Conservation (phyloP, 257 asterid species). For the Phtheirospermum japonicum region DNA sequence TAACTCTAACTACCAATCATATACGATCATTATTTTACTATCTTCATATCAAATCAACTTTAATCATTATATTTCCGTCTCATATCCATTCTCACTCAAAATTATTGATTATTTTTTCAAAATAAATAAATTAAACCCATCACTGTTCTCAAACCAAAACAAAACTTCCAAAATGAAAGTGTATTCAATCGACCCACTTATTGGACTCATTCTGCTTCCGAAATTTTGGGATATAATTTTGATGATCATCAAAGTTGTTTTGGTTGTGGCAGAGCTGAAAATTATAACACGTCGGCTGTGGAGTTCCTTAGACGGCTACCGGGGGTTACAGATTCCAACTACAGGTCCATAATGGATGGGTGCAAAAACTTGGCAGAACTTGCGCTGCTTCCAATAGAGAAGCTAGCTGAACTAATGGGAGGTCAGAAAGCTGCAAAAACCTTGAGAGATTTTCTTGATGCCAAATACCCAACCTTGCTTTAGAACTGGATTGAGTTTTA, state of each 20-base stretch:
- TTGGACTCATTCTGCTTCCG: not conserved
- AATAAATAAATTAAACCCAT: no score
- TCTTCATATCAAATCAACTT: no score
- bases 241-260: slow-evolving; percentile 13
- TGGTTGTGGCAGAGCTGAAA: slow-evolving; percentile 76
- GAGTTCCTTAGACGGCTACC: slow-evolving; percentile 93
- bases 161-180: no score
- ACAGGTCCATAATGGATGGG: slow-evolving; percentile 79
- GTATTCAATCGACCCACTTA: no score
- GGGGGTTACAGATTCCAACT: slow-evolving; percentile 89
- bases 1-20: no score
- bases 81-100: no score
- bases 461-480: slow-evolving; percentile 86
- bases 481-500: slow-evolving; percentile 28
- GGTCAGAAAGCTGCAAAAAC: slow-evolving; percentile 83
- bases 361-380: slow-evolving; percentile 81
- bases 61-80: no score
- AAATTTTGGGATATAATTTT: slow-evolving; percentile 14
- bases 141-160: no score
- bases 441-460: slow-evolving; percentile 92
- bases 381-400: slow-evolving; percentile 72
- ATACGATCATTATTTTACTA: no score
- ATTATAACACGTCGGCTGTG: slow-evolving; percentile 85
- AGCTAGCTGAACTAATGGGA: slow-evolving; percentile 78
- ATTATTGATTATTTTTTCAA: no score